Conservation (phyloP, 495 filamentous ascomycete genomes). For the Podospora pseudopauciseta region DNA sequence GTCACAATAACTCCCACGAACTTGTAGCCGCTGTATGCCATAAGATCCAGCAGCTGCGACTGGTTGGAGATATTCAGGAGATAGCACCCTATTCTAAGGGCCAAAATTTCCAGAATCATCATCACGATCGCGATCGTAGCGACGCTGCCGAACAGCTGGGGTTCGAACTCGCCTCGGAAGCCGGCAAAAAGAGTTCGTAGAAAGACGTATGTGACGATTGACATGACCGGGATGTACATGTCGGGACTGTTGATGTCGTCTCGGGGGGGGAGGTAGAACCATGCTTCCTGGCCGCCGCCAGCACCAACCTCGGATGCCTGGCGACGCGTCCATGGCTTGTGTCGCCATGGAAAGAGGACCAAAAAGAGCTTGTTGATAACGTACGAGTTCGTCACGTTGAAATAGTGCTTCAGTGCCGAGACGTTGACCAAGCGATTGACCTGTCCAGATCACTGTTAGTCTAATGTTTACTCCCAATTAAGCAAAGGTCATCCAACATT, state of each 20-base stretch:
- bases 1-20: slow-evolving; percentile 95
- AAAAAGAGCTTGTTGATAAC: slow-evolving; percentile 79
- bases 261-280: slow-evolving; percentile 81
- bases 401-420: slow-evolving; percentile 92
- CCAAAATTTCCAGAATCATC: slow-evolving; percentile 79
- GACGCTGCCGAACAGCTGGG: slow-evolving; percentile 84
- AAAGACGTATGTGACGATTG: slow-evolving; percentile 94
- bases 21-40: slow-evolving; percentile 97
- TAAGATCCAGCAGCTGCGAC: slow-evolving; percentile 81
- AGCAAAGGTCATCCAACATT: slow-evolving; percentile 55
- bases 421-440: slow-evolving; percentile 92
- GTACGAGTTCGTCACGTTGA: slow-evolving; percentile 92
- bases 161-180: slow-evolving; percentile 87
- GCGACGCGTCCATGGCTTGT: slow-evolving; percentile 89
- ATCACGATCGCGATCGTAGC: slow-evolving; percentile 79
- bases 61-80: slow-evolving; percentile 86
- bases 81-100: slow-evolving; percentile 88
- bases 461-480: not conserved
- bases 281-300: slow-evolving; percentile 70
- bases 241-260: slow-evolving; percentile 97
- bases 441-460: slow-evolving; percentile 39
- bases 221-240: slow-evolving; percentile 97
- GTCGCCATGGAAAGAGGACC: slow-evolving; percentile 94
- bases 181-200: slow-evolving; percentile 86
- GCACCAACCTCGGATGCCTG: slow-evolving; percentile 55